These are phyloP conservation scores for Spirogloea muscicola DNA, from an alignment of 139 green algal species.

Conservation along the genomic window DNA sequence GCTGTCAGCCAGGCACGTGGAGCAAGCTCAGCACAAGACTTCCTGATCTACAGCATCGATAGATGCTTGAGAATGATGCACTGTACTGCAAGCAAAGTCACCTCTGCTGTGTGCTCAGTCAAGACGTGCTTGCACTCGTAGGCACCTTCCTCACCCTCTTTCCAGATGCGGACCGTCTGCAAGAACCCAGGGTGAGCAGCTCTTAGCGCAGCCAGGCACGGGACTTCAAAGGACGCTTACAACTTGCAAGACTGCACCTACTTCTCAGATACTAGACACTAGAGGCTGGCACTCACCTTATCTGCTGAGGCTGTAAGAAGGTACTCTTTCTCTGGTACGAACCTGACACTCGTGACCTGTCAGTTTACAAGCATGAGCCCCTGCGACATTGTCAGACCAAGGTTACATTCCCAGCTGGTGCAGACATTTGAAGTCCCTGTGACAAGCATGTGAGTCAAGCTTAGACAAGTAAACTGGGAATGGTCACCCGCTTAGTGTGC, in stretches of 20 bases:
- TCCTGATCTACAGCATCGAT: too few species aligned
- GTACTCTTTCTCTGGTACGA: slow-evolving; percentile 44
- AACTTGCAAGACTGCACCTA: neutral
- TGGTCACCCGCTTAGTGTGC: slow-evolving; percentile 78
- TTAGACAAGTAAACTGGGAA: too few species aligned
- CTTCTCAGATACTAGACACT: neutral
- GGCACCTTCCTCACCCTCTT: slow-evolving; percentile 59
- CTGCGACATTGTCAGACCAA: neutral
- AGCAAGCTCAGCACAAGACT: too few species aligned
- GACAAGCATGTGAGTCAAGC: too few species aligned
- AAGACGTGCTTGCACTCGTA: slow-evolving; percentile 38
- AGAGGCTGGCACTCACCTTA: slow-evolving; percentile 67
- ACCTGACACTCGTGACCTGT: slow-evolving; percentile 44
- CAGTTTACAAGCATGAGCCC: neutral
- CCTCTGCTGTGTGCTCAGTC: slow-evolving; percentile 52
- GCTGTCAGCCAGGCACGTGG: too few species aligned
- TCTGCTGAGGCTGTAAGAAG: slow-evolving; percentile 75
- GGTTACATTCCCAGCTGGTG: too few species aligned
- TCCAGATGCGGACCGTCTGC: slow-evolving; percentile 35
- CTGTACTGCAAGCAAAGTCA: slow-evolving; percentile 20
- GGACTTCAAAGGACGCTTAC: too few species aligned
- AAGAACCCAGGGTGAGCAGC: neutral
- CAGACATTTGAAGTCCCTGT: too few species aligned
- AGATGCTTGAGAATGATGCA: too few species aligned
- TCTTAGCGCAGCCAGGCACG: neutral